phyloP scores from a whole-genome alignment of 148 eudicot species.

The Silene uniflora region DNA sequence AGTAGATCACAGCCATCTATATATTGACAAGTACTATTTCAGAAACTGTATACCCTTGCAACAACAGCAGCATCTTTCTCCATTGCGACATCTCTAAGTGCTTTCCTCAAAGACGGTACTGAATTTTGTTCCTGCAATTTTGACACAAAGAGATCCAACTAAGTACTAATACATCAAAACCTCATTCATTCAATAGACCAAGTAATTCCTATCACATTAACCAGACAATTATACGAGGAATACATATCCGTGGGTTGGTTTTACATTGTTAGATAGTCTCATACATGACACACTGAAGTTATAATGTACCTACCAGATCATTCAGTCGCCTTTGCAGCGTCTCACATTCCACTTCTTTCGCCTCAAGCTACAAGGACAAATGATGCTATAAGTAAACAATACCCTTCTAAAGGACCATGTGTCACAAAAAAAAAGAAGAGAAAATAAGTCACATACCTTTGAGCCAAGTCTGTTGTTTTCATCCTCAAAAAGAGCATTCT shows the following conservation, averaged over 20 bases:
- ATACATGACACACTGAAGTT: background rate
- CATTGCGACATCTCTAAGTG: too few species aligned
- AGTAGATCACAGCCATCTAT: too few species aligned
- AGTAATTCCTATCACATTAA: background rate
- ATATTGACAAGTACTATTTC: too few species aligned
- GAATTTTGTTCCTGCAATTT: conserved; percentile 68
- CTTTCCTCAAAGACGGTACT: too few species aligned
- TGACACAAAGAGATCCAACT: background rate
- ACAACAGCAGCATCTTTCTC: too few species aligned
- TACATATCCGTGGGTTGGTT: background rate
- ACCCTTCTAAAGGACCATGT: background rate
- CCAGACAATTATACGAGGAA: background rate
- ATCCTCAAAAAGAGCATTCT: conserved; percentile 61
- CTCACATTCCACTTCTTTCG: conserved; percentile 54
- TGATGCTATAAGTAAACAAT: conserved; percentile 5
- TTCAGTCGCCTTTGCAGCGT: conserved; percentile 51
- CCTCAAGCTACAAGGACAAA: conserved; percentile 51
- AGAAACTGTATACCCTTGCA: too few species aligned
- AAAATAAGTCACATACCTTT: conserved; percentile 36
- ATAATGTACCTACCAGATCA: conserved; percentile 63
- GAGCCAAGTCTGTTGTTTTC: conserved; percentile 56
- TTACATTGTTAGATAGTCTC: background rate
- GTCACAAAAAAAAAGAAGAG: background rate
- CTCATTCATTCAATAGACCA: background rate
- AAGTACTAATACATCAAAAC: background rate